Conservation (phyloP, 1,284 basidiomycete species). For the Ganoderma boninense region DNA sequence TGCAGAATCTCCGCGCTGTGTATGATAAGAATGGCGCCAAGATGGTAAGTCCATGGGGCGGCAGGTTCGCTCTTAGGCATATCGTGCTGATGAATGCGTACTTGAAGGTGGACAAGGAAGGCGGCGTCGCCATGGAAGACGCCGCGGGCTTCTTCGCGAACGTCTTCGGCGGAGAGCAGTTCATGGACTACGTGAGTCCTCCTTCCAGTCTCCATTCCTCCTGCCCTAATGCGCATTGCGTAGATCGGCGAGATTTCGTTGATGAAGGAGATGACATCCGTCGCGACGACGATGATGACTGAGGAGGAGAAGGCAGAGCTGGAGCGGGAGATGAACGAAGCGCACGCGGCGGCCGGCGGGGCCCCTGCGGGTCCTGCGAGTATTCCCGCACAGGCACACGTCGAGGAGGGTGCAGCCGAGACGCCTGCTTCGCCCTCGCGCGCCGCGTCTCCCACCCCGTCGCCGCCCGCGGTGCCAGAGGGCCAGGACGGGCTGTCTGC, state of each 20-base stretch:
- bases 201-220: background rate
- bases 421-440: slow-evolving; percentile 20
- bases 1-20: slow-evolving; percentile 84
- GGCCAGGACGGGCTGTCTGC: slow-evolving; percentile 21
- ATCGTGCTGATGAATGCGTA: background rate
- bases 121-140: slow-evolving; percentile 78
- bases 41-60: slow-evolving; percentile 59
- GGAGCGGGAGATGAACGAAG: slow-evolving; percentile 73
- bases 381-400: slow-evolving; percentile 29
- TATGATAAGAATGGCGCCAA: slow-evolving; percentile 97
- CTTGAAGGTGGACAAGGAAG: slow-evolving; percentile 73
- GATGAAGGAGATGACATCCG: slow-evolving; percentile 89
- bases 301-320: slow-evolving; percentile 93
- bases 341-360: slow-evolving; percentile 35
- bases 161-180: slow-evolving; percentile 91
- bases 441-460: slow-evolving; percentile 27
- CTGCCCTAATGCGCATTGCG: background rate
- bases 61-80: background rate
- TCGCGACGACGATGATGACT: slow-evolving; percentile 83
- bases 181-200: slow-evolving; percentile 81
- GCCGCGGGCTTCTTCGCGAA: slow-evolving; percentile 92
- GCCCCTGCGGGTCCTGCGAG: slow-evolving; percentile 27
- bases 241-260: slow-evolving; percentile 94
- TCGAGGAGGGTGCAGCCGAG: slow-evolving; percentile 11
- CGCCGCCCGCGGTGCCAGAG: slow-evolving; percentile 20